These are phyloP conservation scores for Betula pendula DNA, from an alignment of 306 rosid genomes.

Conservation along the genomic window DNA sequence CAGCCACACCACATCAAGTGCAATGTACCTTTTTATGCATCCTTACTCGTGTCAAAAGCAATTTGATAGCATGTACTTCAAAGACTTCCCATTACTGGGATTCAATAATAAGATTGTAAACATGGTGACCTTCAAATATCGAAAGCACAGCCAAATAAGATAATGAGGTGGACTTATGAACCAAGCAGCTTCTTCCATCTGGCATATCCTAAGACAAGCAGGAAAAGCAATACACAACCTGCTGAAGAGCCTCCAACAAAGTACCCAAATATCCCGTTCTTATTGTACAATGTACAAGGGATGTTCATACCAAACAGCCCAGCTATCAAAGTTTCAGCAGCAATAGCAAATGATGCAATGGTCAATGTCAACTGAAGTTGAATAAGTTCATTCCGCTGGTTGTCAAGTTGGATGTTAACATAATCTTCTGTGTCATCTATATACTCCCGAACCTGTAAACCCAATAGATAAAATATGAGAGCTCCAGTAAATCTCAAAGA, in stretches of 20 bases:
- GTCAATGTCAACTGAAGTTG: constrained; percentile 93
- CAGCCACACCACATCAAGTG: background rate
- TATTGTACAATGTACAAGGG: constrained; percentile 39
- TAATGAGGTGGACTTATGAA: constrained; percentile 41
- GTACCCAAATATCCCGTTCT: constrained; percentile 48
- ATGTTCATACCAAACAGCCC: constrained; percentile 92
- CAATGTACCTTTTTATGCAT: background rate
- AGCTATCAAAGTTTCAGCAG: constrained; percentile 70
- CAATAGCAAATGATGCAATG: constrained; percentile 83
- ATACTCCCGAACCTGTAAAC: constrained; percentile 90
- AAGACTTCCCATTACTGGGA: background rate
- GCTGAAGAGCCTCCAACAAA: constrained; percentile 47
- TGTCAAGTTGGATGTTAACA: constrained; percentile 94
- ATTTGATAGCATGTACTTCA: constrained; percentile 3
- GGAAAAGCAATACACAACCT: constrained; percentile 49
- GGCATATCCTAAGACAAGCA: constrained; percentile 78
- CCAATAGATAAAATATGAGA: constrained; percentile 13
- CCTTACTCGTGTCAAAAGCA: background rate
- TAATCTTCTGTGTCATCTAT: constrained; percentile 97
- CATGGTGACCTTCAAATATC: constrained; percentile 3
- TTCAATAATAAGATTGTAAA: background rate
- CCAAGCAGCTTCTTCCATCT: constrained; percentile 90
- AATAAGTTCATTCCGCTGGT: constrained; percentile 94
- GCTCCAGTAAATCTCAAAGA: constrained; percentile 15
- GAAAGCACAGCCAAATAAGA: background rate